These are phyloP conservation scores for Didymella sp. DNA, from an alignment of 2,329 filamentous ascomycete genomes.

Conservation along the genomic window DNA sequence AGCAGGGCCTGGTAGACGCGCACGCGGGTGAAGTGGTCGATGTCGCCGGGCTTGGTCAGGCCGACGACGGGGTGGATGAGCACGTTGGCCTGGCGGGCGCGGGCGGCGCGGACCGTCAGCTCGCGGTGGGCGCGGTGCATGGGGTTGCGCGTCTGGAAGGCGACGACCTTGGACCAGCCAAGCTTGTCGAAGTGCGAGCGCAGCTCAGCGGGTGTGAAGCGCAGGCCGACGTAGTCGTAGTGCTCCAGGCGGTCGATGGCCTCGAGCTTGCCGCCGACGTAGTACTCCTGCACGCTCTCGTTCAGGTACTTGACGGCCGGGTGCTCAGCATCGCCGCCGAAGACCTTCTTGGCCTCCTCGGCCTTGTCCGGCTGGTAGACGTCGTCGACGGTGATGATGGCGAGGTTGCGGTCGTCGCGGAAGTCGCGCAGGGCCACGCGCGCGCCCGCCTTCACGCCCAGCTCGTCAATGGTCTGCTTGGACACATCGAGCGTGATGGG, in stretches of 20 bases:
- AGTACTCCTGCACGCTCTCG: conserved; percentile 81
- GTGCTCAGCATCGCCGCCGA: conserved; percentile 89
- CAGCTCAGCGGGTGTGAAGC: conserved; percentile 93
- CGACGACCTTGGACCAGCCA: conserved; percentile 95
- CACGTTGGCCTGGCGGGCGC: conserved; percentile 95
- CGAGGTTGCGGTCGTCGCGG: conserved; percentile 93
- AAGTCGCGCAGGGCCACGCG: conserved; percentile 91
- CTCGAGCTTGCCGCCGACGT: conserved; percentile 94
- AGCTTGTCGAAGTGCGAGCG: conserved; percentile 99
- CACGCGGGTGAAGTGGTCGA: conserved; percentile 99
- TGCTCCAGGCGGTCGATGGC: conserved; percentile 95
- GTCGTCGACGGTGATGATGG: conserved; percentile 94
- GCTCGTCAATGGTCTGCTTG: conserved; percentile 74
- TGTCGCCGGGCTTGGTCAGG: conserved; percentile 98
- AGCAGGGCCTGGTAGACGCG: conserved; percentile 98
- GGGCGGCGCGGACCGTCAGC: conserved; percentile 94
- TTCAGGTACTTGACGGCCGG: conserved; percentile 92
- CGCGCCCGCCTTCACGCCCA: conserved; percentile 78
- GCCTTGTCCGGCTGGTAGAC: conserved; percentile 96
- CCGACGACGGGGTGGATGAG: conserved; percentile 99
- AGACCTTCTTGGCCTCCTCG: conserved; percentile 91
- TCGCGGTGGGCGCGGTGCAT: conserved; percentile 99
- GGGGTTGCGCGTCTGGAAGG: conserved; percentile 96
- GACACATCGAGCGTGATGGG: conserved; percentile 92
- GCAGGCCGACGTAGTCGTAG: conserved; percentile 97